Conservation (phyloP, 2,329 filamentous ascomycete species). For the Xylogone sp. region DNA sequence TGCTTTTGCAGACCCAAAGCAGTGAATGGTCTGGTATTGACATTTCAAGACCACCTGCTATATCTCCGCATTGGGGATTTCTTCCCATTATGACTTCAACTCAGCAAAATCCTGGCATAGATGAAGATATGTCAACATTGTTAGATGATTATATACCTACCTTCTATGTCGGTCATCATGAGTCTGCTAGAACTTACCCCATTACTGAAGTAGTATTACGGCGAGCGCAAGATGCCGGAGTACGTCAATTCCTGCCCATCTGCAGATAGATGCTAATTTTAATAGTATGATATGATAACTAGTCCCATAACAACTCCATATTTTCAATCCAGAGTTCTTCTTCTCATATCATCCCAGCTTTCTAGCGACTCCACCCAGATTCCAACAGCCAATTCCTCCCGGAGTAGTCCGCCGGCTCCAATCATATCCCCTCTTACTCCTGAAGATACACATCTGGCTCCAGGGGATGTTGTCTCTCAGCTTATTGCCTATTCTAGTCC, state of each 20-base stretch:
- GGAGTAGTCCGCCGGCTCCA: slow-evolving; percentile 44
- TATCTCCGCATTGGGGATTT: not conserved
- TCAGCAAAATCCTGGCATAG: slow-evolving; percentile 5
- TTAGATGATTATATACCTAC: slow-evolving; percentile 34
- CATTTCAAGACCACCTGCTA: not conserved
- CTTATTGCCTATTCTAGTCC: slow-evolving; percentile 77
- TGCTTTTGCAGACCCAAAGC: not conserved
- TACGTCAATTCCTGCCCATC: slow-evolving; percentile 38
- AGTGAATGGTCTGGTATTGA: not conserved
- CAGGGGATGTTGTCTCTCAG: slow-evolving; percentile 65
- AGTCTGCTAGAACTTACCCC: slow-evolving; percentile 56
- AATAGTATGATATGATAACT: slow-evolving; percentile 74
- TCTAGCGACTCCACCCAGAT: slow-evolving; percentile 25
- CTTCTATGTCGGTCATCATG: slow-evolving; percentile 74
- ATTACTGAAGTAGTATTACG: slow-evolving; percentile 62
- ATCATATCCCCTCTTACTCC: slow-evolving; percentile 69
- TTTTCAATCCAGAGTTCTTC: slow-evolving; percentile 67
- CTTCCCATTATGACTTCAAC: slow-evolving; percentile 1
- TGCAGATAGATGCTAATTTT: slow-evolving; percentile 15
- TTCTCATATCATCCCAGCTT: slow-evolving; percentile 52
- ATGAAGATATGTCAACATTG: slow-evolving; percentile 14
- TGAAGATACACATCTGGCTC: slow-evolving; percentile 72
- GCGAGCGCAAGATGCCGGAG: slow-evolving; percentile 64
- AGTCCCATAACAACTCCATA: slow-evolving; percentile 71
- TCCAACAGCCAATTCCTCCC: slow-evolving; percentile 37